phyloP scores from a whole-genome alignment of 2,329 filamentous ascomycete species.

The Zymoseptoria tritici region DNA sequence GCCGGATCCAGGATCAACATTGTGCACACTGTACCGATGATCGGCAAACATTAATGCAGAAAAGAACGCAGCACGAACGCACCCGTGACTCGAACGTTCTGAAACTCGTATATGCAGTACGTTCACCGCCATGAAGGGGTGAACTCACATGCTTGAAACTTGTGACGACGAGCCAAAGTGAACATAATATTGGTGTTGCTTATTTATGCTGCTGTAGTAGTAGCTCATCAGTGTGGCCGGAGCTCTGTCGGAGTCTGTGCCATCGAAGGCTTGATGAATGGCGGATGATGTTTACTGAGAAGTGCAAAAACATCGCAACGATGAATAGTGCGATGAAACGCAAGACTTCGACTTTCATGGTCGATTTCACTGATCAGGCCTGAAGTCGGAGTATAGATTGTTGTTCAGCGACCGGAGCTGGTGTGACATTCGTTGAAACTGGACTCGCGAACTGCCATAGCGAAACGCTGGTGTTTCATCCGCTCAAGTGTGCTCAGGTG shows the following conservation, averaged over 20 bases:
- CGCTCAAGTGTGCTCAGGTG: too few relatives aligned
- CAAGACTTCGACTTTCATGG: too few relatives aligned
- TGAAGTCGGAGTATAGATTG: too few relatives aligned
- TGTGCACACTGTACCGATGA: neutral
- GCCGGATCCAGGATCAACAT: neutral
- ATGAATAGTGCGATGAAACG: neutral
- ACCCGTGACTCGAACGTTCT: neutral
- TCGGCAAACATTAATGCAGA: neutral
- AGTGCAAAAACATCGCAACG: neutral
- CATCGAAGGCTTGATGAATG: neutral
- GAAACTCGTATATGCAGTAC: neutral
- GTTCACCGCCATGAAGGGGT: neutral
- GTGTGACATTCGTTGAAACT: too few relatives aligned
- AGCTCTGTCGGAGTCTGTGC: neutral
- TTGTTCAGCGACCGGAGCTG: too few relatives aligned
- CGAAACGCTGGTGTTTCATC: too few relatives aligned
- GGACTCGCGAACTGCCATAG: too few relatives aligned
- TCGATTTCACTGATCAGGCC: too few relatives aligned
- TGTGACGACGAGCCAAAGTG: neutral
- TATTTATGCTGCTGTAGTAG: neutral
- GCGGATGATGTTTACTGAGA: neutral
- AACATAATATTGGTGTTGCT: neutral
- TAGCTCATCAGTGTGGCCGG: neutral
- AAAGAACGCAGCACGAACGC: neutral
- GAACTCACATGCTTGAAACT: neutral